Conservation (phyloP, 2,329 filamentous ascomycete genomes). For the Zasmidium cellare region DNA sequence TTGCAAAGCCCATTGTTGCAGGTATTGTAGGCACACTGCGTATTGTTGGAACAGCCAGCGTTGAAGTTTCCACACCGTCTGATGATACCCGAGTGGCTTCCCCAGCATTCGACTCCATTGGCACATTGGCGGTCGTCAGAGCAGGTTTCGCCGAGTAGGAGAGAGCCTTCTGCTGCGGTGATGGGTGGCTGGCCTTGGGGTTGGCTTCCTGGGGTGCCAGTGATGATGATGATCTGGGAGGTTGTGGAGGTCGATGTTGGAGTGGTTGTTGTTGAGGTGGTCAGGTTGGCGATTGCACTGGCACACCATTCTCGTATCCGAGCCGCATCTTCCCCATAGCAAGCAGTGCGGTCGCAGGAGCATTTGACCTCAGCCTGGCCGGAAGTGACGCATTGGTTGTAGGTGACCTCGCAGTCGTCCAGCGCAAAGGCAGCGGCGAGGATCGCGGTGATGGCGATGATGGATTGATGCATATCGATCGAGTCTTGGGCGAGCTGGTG, state of each 20-base stretch:
- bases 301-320: slow-evolving; percentile 1
- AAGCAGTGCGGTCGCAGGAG: neutral
- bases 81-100: slow-evolving; percentile 7
- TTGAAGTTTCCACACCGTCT: slow-evolving; percentile 20
- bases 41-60: slow-evolving; percentile 15
- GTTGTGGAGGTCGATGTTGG: neutral
- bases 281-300: neutral
- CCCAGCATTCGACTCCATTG: slow-evolving; percentile 19
- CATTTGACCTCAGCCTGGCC: neutral
- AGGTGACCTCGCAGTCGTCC: neutral
- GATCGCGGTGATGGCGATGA: too few species aligned
- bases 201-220: slow-evolving; percentile 3
- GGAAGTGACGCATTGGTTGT: neutral
- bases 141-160: slow-evolving; percentile 18
- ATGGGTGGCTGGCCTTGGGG: slow-evolving; percentile 1
- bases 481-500: too few species aligned
- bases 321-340: neutral
- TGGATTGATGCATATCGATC: too few species aligned
- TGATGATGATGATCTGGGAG: neutral
- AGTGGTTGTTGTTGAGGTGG: neutral
- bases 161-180: slow-evolving; percentile 16
- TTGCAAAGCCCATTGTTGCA: slow-evolving; percentile 14
- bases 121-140: slow-evolving; percentile 16
- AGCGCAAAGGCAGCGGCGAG: neutral
- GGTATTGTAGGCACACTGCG: slow-evolving; percentile 23